These are phyloP conservation scores for Andrographis paniculata DNA, from an alignment of 305 asterid species.

Conservation along the genomic window DNA sequence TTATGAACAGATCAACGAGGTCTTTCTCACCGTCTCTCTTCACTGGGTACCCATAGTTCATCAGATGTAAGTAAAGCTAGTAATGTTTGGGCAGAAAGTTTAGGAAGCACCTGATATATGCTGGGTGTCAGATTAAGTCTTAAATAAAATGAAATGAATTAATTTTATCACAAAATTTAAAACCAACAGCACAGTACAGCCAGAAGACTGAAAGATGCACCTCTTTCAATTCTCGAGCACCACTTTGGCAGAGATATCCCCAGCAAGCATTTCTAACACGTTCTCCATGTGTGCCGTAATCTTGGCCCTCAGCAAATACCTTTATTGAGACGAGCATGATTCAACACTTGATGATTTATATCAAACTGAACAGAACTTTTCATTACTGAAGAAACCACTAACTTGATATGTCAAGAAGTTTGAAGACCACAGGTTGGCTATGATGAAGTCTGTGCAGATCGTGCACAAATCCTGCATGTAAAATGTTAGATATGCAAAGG, in stretches of 20 bases:
- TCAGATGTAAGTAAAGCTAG: slow-evolving; percentile 88
- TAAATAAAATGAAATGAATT: slow-evolving; percentile 15
- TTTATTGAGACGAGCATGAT: slow-evolving; percentile 21
- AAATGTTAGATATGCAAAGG: slow-evolving; percentile 24
- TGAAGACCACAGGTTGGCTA: slow-evolving; percentile 88
- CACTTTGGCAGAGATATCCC: slow-evolving; percentile 99
- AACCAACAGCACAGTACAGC: slow-evolving; percentile 11
- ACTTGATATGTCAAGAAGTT: slow-evolving; percentile 97
- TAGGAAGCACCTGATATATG: slow-evolving; percentile 77
- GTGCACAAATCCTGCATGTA: slow-evolving; percentile 80
- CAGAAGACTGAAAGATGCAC: slow-evolving; percentile 29
- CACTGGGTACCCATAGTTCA: slow-evolving; percentile 92
- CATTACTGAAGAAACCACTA: slow-evolving; percentile 18
- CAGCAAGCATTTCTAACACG: slow-evolving; percentile 99
- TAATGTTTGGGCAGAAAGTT: slow-evolving; percentile 87
- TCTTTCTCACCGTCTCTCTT: slow-evolving; percentile 76
- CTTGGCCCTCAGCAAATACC: slow-evolving; percentile 99
- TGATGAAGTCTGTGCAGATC: slow-evolving; percentile 91
- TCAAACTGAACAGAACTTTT: slow-evolving; percentile 10
- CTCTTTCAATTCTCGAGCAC: slow-evolving; percentile 87
- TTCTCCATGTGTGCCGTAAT: slow-evolving; percentile 91
- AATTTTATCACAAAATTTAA: slow-evolving; percentile 13
- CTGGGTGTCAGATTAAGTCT: slow-evolving; percentile 15
- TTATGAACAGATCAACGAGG: neutral
- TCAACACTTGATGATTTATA: slow-evolving; percentile 11